Conservation (phyloP, 1,139 yeast genomes). For the Yamadazyma diospyri region DNA sequence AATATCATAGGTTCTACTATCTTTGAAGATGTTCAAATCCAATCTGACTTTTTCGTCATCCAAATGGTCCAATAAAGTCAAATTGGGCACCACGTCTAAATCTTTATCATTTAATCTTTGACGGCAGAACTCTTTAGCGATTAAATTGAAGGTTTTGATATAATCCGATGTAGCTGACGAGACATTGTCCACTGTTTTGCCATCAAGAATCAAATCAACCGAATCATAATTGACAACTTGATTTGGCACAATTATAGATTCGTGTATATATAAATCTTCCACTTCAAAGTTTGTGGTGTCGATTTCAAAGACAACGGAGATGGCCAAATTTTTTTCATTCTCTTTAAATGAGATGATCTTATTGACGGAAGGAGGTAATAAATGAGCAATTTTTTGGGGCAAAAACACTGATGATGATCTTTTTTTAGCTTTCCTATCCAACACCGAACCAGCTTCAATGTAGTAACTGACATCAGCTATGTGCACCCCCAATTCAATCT, state of each 20-base stretch:
- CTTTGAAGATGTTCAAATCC: constrained; percentile 69
- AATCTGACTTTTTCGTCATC: constrained; percentile 82
- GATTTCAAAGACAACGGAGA: constrained; percentile 81
- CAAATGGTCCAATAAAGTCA: constrained; percentile 72
- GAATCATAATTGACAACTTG: constrained; percentile 49
- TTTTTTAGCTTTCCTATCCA: constrained; percentile 89
- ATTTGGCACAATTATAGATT: constrained; percentile 64
- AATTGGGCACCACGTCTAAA: constrained; percentile 50
- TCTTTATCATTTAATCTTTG: constrained; percentile 57
- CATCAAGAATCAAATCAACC: constrained; percentile 48
- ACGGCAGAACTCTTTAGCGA: constrained; percentile 70
- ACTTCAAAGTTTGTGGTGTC: constrained; percentile 73
- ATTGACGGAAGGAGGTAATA: constrained; percentile 67
- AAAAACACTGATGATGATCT: constrained; percentile 86
- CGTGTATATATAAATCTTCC: constrained; percentile 75
- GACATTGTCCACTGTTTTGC: constrained; percentile 27
- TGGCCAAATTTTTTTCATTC: constrained; percentile 58
- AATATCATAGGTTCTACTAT: constrained; percentile 54
- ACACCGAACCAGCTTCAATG: constrained; percentile 64
- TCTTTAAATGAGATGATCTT: constrained; percentile 60
- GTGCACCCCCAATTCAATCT: constrained; percentile 76
- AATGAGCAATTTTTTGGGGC: constrained; percentile 71
- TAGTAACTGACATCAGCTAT: constrained; percentile 74
- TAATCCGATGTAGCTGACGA: constrained; percentile 66
- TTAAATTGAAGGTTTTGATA: constrained; percentile 58